Evolutionary conservation across 345 rosid genomes (phyloP), one percentile per base, ranked within the genome.

Genomic region (Lumnitzera racemosa): DNA sequence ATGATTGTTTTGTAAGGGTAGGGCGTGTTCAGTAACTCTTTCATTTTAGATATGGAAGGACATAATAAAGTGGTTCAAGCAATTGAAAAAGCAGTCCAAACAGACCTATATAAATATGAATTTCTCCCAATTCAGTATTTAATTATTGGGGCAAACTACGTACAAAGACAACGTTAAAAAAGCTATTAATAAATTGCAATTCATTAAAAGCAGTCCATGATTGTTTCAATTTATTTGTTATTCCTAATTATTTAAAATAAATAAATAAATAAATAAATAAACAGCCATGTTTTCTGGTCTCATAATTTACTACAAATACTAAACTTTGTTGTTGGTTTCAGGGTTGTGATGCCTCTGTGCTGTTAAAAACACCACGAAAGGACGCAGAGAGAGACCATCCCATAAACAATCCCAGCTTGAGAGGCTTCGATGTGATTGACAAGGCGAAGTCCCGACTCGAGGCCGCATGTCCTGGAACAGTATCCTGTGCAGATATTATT

Each of bases 281-380:
- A 5, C 31, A 5, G 31, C 31, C 31, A 27, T 2, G 31, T 2
- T 0, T 27, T 27, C 5, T 27, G 5, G 31, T 5, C 31, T 27
- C 31, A 9, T 43, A 57, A 29, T 0, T 3, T 27, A 7, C 15
- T 41, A 20, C 48, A 47, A 41, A 13, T 49, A 2, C 3, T n/a
- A 20, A 49, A 60, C 14, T 15, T 1, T 13, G 36, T 9, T 55
- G 4, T 20, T 57, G 15, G 15, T 56, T 54, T 24, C 51, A 77
- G 80, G 82, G 82, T 2, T 75, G 82, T 62, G 85, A 77, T 70
- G 81, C 67, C 5, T 82, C 83, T 0, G 70, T 82, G 51, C 69
- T 82, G 0, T 67, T 82, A 14, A 59, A 72, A 9, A 56, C 72
- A 4, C 56, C 74, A 0, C 66, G 61, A 49, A 72, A 57, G 36